These are phyloP conservation scores for Trichosporon inkin DNA, from an alignment of 1,284 basidiomycete species.

Conservation along the genomic window DNA sequence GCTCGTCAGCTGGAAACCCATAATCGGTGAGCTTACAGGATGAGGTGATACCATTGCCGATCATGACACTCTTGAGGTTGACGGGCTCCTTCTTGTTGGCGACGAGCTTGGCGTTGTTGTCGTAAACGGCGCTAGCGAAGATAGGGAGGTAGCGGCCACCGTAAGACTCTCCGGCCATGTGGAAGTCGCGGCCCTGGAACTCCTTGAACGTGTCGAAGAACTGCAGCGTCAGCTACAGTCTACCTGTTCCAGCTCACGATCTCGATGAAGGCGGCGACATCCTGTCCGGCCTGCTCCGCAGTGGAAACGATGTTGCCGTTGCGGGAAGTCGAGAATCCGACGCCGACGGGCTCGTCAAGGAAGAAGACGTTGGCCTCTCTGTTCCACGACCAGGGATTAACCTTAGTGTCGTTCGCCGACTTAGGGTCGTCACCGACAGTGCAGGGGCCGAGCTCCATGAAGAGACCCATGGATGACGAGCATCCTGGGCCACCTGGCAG, in stretches of 20 bases:
- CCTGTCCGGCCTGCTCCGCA: conserved; percentile 67
- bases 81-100: conserved; percentile 65
- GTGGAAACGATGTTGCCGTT: conserved; percentile 59
- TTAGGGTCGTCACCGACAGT: conserved; percentile 42
- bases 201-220: conserved; percentile 70
- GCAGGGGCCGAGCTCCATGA: conserved; percentile 55
- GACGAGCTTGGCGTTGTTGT: conserved; percentile 64
- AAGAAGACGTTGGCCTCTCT: conserved; percentile 51
- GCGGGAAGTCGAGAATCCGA: conserved; percentile 65
- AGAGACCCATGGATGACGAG: conserved; percentile 52
- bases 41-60: conserved; percentile 60
- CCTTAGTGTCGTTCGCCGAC: conserved; percentile 46
- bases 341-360: conserved; percentile 56
- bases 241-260: conserved; percentile 47
- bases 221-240: conserved; percentile 17
- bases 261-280: conserved; percentile 65
- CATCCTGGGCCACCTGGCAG: conserved; percentile 47
- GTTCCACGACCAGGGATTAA: conserved; percentile 53
- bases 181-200: conserved; percentile 61
- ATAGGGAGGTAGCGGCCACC: conserved; percentile 71
- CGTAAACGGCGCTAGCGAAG: conserved; percentile 72
- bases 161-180: conserved; percentile 62
- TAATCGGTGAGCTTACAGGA: background rate
- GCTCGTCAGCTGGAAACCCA: conserved; percentile 1
- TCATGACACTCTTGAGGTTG: conserved; percentile 73